These are phyloP conservation scores for Nicotiana undulata DNA, from an alignment of 257 asterid genomes.

Conservation along the genomic window DNA sequence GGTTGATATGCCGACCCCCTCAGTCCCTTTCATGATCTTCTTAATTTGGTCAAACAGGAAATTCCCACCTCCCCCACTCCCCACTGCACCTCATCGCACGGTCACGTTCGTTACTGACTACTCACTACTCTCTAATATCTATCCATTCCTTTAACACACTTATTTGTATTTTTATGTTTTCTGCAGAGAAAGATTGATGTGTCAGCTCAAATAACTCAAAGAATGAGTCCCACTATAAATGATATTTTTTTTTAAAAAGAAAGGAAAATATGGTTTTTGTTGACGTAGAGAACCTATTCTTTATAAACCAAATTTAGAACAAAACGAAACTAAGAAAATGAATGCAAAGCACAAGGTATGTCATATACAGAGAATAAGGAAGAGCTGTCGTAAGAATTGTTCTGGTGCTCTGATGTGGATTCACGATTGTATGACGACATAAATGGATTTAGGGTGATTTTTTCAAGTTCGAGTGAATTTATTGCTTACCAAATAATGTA, in stretches of 20 bases:
- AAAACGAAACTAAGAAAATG: not conserved
- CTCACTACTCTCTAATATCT: not conserved
- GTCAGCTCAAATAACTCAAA: not conserved
- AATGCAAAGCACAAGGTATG: not conserved
- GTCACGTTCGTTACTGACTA: not conserved
- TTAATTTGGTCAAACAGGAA: not conserved
- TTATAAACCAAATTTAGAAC: not conserved
- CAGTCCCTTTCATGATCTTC: not conserved
- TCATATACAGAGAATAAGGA: not conserved
- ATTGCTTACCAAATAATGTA: not conserved
- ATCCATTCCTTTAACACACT: no score
- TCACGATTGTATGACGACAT: not conserved
- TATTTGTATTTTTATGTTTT: not conserved
- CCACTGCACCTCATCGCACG: not conserved
- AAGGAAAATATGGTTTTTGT: not conserved
- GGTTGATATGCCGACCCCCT: not conserved
- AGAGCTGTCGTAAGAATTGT: not conserved
- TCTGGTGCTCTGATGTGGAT: not conserved
- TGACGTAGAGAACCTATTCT: not conserved
- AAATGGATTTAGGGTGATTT: not conserved
- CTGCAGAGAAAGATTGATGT: not conserved
- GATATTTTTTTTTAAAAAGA: not conserved
- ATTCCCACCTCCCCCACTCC: not conserved
- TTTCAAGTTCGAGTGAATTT: not conserved
- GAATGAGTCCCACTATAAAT: not conserved